These are phyloP conservation scores for Polytrichum formosum DNA, from an alignment of 225 moss, liverwort and hornwort species.

Conservation along the genomic window DNA sequence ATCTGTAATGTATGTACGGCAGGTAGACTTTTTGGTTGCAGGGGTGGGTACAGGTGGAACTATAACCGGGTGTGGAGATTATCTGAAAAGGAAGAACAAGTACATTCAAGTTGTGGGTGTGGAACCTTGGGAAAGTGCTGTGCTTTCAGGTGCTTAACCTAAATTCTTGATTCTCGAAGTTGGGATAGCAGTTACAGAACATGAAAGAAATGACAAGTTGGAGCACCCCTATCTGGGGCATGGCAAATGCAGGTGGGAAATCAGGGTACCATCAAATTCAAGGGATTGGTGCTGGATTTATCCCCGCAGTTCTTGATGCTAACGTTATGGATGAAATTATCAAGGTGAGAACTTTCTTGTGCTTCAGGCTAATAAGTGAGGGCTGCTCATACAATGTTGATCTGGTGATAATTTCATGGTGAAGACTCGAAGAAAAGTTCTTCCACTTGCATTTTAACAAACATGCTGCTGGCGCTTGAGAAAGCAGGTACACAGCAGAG, in stretches of 20 bases:
- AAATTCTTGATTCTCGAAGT: slow-evolving; percentile 1
- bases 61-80: slow-evolving; percentile 70
- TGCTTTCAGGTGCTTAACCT: slow-evolving; percentile 52
- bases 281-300: slow-evolving; percentile 78
- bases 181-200: background rate
- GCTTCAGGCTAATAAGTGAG: background rate
- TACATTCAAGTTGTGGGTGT: slow-evolving; percentile 68
- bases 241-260: slow-evolving; percentile 51
- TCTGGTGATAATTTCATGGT: background rate
- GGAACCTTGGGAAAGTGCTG: slow-evolving; percentile 69
- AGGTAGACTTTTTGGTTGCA: slow-evolving; percentile 68
- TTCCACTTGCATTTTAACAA: background rate
- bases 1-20: slow-evolving; percentile 8
- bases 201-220: slow-evolving; percentile 20
- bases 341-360: slow-evolving; percentile 34
- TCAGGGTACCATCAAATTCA: slow-evolving; percentile 78
- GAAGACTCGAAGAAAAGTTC: background rate
- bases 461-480: background rate
- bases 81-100: slow-evolving; percentile 61
- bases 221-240: slow-evolving; percentile 8
- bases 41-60: slow-evolving; percentile 81
- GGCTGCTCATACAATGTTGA: background rate
- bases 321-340: slow-evolving; percentile 69
- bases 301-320: slow-evolving; percentile 61
- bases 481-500: slow-evolving; percentile 62